Percentiles rank a stretch among this genome's conserved stretches.
phyloP scores from a whole-genome alignment of 2,329 filamentous ascomycete genomes.

The Eutypa lata region DNA sequence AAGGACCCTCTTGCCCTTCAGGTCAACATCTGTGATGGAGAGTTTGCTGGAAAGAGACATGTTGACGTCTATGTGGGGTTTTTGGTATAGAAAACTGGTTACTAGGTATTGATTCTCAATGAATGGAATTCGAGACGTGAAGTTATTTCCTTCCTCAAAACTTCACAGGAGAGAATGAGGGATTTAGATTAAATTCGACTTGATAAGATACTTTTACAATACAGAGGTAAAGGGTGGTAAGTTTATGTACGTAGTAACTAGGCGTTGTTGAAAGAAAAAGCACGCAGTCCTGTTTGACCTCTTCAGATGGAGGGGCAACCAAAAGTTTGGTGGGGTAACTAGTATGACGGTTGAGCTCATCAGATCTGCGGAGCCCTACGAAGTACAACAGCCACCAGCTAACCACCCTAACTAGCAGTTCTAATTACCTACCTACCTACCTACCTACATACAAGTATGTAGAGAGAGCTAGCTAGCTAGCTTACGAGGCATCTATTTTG shows the following conservation, averaged over 20 bases:
- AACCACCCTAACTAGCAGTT: too few species aligned
- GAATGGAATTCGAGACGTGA: not conserved
- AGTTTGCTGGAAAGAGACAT: constrained; percentile 99
- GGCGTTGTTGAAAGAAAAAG: constrained; percentile 5
- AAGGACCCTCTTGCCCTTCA: constrained; percentile 97
- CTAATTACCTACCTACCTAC: too few species aligned
- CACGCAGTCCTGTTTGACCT: constrained; percentile 9
- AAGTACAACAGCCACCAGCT: too few species aligned
- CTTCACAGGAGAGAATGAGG: too few species aligned
- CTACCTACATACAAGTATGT: too few species aligned
- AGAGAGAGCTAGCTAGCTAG: too few species aligned
- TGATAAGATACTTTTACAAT: too few species aligned
- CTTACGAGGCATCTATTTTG: too few species aligned
- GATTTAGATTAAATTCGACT: not conserved
- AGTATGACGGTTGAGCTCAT: not conserved
- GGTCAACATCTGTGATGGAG: constrained; percentile 90
- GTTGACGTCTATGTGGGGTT: constrained; percentile 29
- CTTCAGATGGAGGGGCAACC: constrained; percentile 18
- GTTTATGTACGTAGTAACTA: not conserved
- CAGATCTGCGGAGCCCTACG: not conserved
- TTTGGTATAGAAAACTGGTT: constrained; percentile 10
- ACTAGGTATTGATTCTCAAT: not conserved
- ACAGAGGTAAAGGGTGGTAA: not conserved
- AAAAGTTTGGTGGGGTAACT: constrained; percentile 18
- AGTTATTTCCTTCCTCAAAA: too few species aligned